Percentiles rank a stretch among this genome's conserved stretches.
phyloP scores from a whole-genome alignment of 2,329 filamentous ascomycete species.

The Pyricularia sp. region DNA sequence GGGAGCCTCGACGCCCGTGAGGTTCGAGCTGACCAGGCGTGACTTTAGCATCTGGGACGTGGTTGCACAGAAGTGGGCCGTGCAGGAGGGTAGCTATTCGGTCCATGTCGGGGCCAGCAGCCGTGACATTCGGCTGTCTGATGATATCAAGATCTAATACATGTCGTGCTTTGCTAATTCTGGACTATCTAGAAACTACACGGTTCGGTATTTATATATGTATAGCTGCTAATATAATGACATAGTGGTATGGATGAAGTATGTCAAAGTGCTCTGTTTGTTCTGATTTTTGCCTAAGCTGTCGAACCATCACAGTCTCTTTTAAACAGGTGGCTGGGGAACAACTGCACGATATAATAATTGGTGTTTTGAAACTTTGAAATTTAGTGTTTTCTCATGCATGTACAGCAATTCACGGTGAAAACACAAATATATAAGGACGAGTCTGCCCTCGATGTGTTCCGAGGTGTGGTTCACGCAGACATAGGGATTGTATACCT shows the following conservation, averaged over 20 bases:
- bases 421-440: not conserved
- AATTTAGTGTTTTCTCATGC: not conserved
- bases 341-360: not conserved
- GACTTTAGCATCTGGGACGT: constrained; percentile 53
- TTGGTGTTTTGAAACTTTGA: not conserved
- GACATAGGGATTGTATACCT: not conserved
- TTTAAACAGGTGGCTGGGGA: not conserved
- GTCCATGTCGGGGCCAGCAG: constrained; percentile 33
- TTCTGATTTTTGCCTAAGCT: not conserved
- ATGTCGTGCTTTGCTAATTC: not conserved
- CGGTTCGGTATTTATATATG: not conserved
- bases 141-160: not conserved
- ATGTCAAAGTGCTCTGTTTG: not conserved
- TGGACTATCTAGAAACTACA: not conserved
- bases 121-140: constrained; percentile 24
- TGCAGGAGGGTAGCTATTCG: constrained; percentile 26
- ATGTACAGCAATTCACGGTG: not conserved
- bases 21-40: constrained; percentile 39
- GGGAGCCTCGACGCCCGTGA: constrained; percentile 26
- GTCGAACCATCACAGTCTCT: not conserved
- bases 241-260: not conserved
- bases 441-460: not conserved
- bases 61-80: constrained; percentile 40
- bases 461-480: not conserved
- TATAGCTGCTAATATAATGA: not conserved